Evolutionary conservation across 2,329 filamentous ascomycete genomes (phyloP).

Genomic region (Alternaria viburni): DNA sequence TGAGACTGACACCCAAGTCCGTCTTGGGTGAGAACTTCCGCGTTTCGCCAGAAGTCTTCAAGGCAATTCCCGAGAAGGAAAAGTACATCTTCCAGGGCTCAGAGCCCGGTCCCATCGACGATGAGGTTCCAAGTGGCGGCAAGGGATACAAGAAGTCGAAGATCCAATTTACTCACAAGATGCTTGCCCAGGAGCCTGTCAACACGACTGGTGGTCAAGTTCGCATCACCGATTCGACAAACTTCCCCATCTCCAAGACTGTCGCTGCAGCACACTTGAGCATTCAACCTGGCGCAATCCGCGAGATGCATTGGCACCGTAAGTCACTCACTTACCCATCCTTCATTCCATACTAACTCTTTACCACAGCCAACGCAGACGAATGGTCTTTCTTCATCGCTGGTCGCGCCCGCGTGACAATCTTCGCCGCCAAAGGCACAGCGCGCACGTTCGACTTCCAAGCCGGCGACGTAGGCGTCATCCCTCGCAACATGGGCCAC

Average conservation of each 20-base stretch:
- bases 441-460: constrained; percentile 79
- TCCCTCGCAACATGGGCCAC: constrained; percentile 77
- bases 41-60: constrained; percentile 72
- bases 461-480: constrained; percentile 77
- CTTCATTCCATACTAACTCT: background rate
- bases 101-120: constrained; percentile 66
- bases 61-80: constrained; percentile 67
- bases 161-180: constrained; percentile 72
- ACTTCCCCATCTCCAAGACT: constrained; percentile 75
- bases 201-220: constrained; percentile 72
- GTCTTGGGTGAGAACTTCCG: constrained; percentile 79
- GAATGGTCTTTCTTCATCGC: constrained; percentile 82
- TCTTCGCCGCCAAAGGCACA: constrained; percentile 72
- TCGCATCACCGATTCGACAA: constrained; percentile 76
- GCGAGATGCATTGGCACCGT: constrained; percentile 84
- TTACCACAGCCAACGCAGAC: constrained; percentile 62
- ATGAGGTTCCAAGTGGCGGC: constrained; percentile 65
- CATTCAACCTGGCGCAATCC: constrained; percentile 73
- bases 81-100: constrained; percentile 81
- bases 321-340: background rate
- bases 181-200: constrained; percentile 72
- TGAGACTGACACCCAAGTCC: constrained; percentile 73
- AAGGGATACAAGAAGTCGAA: constrained; percentile 70
- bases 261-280: constrained; percentile 75
- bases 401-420: constrained; percentile 74